Evolutionary conservation across 1,284 basidiomycete species (phyloP), one percentile per base, ranked within the genome.

Genomic region (Singerocomus inundabilis): DNA sequence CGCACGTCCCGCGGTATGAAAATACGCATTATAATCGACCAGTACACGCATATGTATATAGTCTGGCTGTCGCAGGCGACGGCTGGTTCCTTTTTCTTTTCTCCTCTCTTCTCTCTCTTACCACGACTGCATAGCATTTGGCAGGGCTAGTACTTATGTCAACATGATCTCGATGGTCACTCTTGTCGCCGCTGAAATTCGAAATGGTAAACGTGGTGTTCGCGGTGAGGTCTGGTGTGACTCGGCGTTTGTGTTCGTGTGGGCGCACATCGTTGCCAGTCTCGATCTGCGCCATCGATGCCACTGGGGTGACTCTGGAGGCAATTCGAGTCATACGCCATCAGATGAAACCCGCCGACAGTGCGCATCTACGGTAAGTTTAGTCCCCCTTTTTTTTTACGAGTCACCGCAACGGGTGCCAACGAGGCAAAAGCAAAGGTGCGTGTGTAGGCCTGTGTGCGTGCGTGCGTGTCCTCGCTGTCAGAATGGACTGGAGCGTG

Each of bases 21-120:
- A 64, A 34, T 33, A 56, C 47, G 50, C 58, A 55, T 65, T 66
- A 67, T 64, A 64, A 67, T 68, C 35, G 45, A 49, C 35, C 53
- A 43, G 37, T 54, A 63, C 52, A 49, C 40, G 42, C 53, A 58
- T 49, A 51, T 31, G 50, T 56, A 53, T 56, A 62, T 68, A 59
- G 65, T 60, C 49, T 26, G 46, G 43, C 51, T 38, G 61, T 55
- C 57, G 66, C 59, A 18, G 60, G 57, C 58, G 53, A 48, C 48
- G 41, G 42, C 44, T 30, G 5, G 21, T 4, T 35, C 34, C 31
- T 38, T 49, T 44, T 18, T 33, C 34, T 47, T n/a, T 12, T 43
- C 21, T 2, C 21, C 21, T 21, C 21, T 21, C 21, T 21, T 21
- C 21, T 21, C 21, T 49, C 31, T 35, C 35, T 47, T 43, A 47